Conservation (phyloP, 495 filamentous ascomycete genomes). For the Zalerion maritima region DNA sequence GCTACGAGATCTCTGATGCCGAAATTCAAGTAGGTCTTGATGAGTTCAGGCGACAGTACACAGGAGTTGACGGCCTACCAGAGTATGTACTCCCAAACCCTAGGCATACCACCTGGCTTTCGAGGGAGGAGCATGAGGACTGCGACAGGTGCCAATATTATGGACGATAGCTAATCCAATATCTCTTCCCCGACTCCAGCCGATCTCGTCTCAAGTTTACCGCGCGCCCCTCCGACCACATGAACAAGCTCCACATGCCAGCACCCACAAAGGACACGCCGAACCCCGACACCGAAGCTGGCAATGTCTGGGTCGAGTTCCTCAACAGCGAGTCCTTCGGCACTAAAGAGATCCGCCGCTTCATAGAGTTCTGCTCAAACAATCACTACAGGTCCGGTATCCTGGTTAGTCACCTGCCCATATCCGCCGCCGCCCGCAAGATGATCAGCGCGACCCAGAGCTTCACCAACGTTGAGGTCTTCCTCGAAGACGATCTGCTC, state of each 20-base stretch:
- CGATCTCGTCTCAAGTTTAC: constrained; percentile 75
- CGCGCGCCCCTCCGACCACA: constrained; percentile 62
- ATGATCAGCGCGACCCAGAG: constrained; percentile 55
- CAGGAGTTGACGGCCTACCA: constrained; percentile 43
- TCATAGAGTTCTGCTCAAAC: constrained; percentile 62
- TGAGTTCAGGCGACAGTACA: constrained; percentile 54
- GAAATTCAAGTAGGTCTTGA: constrained; percentile 72
- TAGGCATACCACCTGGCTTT: constrained; percentile 3
- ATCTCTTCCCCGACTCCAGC: constrained; percentile 27
- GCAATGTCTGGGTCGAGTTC: constrained; percentile 91
- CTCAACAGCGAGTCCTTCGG: constrained; percentile 57
- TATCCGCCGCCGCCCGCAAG: constrained; percentile 74
- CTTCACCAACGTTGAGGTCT: constrained; percentile 74
- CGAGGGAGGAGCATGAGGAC: too few species aligned
- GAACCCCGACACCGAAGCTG: constrained; percentile 55
- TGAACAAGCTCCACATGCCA: constrained; percentile 70
- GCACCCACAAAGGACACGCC: constrained; percentile 48
- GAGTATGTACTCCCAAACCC: constrained; percentile 8
- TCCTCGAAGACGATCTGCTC: constrained; percentile 86
- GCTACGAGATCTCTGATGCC: constrained; percentile 80
- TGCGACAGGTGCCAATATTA: too few species aligned
- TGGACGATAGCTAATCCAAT: constrained; percentile 18
- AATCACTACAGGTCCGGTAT: constrained; percentile 80
- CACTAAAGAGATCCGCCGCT: constrained; percentile 78
- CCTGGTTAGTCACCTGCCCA: constrained; percentile 65